Evolutionary conservation across 257 asterid species (phyloP), one percentile per base, ranked within the genome.

Genomic region (Coffea canephora): DNA sequence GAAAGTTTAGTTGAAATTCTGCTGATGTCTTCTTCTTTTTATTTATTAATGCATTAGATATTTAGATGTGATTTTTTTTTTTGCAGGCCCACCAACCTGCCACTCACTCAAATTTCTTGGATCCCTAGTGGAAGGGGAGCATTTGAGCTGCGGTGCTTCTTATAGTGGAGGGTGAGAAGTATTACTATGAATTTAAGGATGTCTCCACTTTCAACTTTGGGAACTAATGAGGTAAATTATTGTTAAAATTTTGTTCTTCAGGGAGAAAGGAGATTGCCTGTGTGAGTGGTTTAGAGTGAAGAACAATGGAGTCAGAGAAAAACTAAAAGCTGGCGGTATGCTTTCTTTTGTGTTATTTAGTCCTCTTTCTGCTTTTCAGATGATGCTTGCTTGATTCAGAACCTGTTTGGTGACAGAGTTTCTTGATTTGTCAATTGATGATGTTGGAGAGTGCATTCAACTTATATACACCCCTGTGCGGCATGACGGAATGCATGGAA

Each of bases 31-130:
- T 39, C 27, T 49, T 65, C 27, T 49, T 65, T 57, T 14, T 9
- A 23, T 55, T 27, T 54, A 7, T 55, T 65, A 10, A 57, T 66
- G 31, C 48, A 45, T 11, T 8, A 19, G 19, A n/a, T 11, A 69
- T 79, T 80, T 74, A 50, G 15, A 49, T 41, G 69, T 55, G 25
- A 36, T 16, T 68, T 72, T 77, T 73, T 15, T 50, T 79, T 43
- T 84, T 82, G 79, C 85, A 96, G 99, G 99, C 49, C 91, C 90
- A 48, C 99, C 99, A 68, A 89, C 93, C 71, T 94, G 98, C 84
- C 89, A 74, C 55, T 90, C 91, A 34, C 97, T 96, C 85, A 97
- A 94, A 82, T 92, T 96, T 81, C 88, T 83, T 48, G 99, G 99
- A 77, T 92, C 97, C 73, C 85, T 91, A 79, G 79, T 94, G 75